Conservation (phyloP, 352 stramenopile species). For the Pythium dissimile region DNA sequence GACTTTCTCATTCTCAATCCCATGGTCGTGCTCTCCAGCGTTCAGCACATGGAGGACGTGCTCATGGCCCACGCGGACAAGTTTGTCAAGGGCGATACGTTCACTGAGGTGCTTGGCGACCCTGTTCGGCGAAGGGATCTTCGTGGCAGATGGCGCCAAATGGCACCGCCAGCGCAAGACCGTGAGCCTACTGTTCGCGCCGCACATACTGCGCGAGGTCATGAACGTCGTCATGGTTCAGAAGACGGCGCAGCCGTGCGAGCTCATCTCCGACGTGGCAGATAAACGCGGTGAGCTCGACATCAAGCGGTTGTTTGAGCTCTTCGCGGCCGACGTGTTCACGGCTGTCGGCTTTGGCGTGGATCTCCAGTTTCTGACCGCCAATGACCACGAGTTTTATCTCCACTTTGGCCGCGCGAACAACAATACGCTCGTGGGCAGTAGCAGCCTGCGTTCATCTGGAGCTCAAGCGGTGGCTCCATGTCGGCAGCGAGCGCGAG, state of each 20-base stretch:
- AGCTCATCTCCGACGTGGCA: slow-evolving; percentile 12
- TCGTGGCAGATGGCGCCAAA: slow-evolving; percentile 30
- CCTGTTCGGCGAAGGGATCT: slow-evolving; percentile 70
- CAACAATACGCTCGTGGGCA: slow-evolving; percentile 1
- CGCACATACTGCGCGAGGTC: slow-evolving; percentile 40
- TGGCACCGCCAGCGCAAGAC: slow-evolving; percentile 74
- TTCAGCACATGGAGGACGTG: background rate
- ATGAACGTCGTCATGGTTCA: slow-evolving; percentile 35
- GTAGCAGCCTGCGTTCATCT: slow-evolving; percentile 28
- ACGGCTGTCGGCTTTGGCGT: slow-evolving; percentile 50
- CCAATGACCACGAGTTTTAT: background rate
- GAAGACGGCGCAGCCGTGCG: slow-evolving; percentile 26
- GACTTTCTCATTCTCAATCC: no score
- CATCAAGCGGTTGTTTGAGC: slow-evolving; percentile 38
- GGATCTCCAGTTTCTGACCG: slow-evolving; percentile 15
- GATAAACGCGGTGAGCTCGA: slow-evolving; percentile 18
- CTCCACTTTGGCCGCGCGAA: slow-evolving; percentile 1
- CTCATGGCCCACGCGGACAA: background rate
- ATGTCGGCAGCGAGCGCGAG: slow-evolving; percentile 28
- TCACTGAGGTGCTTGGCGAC: background rate
- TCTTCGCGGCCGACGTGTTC: slow-evolving; percentile 65
- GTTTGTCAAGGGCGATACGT: background rate
- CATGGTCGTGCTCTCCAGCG: no score
- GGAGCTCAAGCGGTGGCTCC: slow-evolving; percentile 34
- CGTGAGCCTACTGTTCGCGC: slow-evolving; percentile 82